Percentiles rank a stretch among this genome's conserved stretches.
phyloP scores from a whole-genome alignment of 164 flowering plant genomes.

The Litsea cubeba region DNA sequence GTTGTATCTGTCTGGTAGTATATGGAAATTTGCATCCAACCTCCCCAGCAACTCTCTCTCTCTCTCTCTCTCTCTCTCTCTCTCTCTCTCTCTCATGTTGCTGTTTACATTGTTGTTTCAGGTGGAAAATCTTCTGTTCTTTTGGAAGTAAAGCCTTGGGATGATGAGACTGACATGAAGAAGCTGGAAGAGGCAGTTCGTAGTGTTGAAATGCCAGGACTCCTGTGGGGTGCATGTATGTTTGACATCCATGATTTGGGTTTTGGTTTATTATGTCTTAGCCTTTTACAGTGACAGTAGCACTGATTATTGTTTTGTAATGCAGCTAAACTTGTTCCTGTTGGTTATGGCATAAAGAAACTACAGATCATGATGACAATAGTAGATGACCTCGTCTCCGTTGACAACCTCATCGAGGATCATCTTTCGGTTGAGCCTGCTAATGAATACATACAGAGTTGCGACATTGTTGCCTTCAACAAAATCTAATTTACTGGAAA shows the following conservation, averaged over 20 bases:
- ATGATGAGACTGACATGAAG: slow-evolving; percentile 98
- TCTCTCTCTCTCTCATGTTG: too few species aligned
- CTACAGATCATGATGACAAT: slow-evolving; percentile 83
- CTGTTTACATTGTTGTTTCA: slow-evolving; percentile 8
- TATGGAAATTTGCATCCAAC: too few species aligned
- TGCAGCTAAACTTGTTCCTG: slow-evolving; percentile 81
- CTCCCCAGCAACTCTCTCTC: too few species aligned
- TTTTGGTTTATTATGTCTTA: too few species aligned
- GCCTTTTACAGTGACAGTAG: too few species aligned
- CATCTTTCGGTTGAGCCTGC: slow-evolving; percentile 64
- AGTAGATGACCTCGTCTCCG: slow-evolving; percentile 90
- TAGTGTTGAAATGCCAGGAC: slow-evolving; percentile 69
- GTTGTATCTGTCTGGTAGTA: too few species aligned
- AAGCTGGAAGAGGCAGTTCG: slow-evolving; percentile 90
- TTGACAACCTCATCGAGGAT: slow-evolving; percentile 78
- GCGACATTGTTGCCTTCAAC: slow-evolving; percentile 97
- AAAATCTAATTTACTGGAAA: slow-evolving; percentile 38
- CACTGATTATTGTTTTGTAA: too few species aligned
- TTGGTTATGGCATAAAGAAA: slow-evolving; percentile 96
- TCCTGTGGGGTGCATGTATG: slow-evolving; percentile 60
- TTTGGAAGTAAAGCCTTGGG: slow-evolving; percentile 98
- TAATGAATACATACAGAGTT: slow-evolving; percentile 82
- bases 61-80: too few species aligned
- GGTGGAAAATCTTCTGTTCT: slow-evolving; percentile 99
- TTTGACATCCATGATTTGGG: background rate